Conservation (phyloP, 2,329 filamentous ascomycete genomes). For the Cyphellophora europaea region DNA sequence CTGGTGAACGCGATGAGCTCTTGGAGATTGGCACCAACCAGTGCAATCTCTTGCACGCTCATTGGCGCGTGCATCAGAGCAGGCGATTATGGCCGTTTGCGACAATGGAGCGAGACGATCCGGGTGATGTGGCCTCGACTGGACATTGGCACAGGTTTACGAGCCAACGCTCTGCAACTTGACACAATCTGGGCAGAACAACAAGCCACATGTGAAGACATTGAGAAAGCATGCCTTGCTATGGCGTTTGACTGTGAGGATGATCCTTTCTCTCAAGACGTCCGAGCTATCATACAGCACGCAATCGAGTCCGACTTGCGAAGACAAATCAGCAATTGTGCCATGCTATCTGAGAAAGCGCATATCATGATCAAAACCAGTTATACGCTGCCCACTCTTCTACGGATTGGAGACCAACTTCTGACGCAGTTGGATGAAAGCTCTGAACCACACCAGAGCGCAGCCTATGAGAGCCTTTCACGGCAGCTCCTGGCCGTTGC, state of each 20-base stretch:
- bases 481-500: neutral
- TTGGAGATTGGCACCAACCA: slow-evolving; percentile 10
- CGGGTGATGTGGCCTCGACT: slow-evolving; percentile 9
- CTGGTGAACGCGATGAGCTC: slow-evolving; percentile 11
- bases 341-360: neutral
- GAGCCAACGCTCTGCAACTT: slow-evolving; percentile 6
- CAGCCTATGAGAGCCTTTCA: neutral
- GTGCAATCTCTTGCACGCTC: slow-evolving; percentile 8
- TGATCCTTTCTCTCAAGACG: slow-evolving; percentile 8
- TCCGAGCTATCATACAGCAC: slow-evolving; percentile 8
- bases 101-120: slow-evolving; percentile 10
- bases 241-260: slow-evolving; percentile 9
- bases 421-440: neutral
- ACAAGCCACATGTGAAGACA: slow-evolving; percentile 12
- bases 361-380: neutral
- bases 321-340: neutral
- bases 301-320: neutral
- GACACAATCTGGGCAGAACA: slow-evolving; percentile 6
- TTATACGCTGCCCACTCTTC: neutral
- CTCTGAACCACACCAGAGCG: neutral
- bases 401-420: neutral
- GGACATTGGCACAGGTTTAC: slow-evolving; percentile 4
- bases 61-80: slow-evolving; percentile 11
- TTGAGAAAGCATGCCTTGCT: slow-evolving; percentile 9
- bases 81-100: slow-evolving; percentile 10